These are phyloP conservation scores for Phascolomyces articulosus DNA, from an alignment of 371 early-diverging fungal genomes.

Conservation along the genomic window DNA sequence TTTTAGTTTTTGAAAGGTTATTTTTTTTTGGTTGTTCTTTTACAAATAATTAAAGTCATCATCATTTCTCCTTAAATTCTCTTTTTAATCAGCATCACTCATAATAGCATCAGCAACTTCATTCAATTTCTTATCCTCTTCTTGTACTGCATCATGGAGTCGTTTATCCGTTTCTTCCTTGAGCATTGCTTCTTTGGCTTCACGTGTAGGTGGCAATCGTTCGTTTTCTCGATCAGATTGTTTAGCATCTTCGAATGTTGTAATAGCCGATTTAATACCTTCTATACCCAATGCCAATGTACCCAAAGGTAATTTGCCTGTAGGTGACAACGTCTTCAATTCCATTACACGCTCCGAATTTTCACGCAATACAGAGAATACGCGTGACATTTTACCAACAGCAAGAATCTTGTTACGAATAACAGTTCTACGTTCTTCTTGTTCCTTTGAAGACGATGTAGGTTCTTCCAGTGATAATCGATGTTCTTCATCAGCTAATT, in stretches of 20 bases:
- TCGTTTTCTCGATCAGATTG: conserved; percentile 90
- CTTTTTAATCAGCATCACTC: conserved; percentile 36
- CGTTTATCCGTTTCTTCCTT: conserved; percentile 57
- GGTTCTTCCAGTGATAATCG: conserved; percentile 21
- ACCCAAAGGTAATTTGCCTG: conserved; percentile 80
- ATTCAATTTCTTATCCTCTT: conserved; percentile 44
- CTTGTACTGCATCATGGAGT: conserved; percentile 52
- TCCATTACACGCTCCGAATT: conserved; percentile 92
- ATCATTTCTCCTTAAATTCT: not conserved
- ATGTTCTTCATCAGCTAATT: conserved; percentile 59
- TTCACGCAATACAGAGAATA: conserved; percentile 87
- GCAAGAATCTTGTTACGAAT: conserved; percentile 93
- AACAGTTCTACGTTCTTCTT: conserved; percentile 69
- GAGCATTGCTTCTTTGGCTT: conserved; percentile 25
- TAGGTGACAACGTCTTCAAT: conserved; percentile 87
- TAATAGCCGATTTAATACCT: conserved; percentile 88
- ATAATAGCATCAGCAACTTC: conserved; percentile 52
- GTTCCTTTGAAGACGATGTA: conserved; percentile 33
- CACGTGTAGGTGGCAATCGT: conserved; percentile 78
- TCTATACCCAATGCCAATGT: conserved; percentile 89
- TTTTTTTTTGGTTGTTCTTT: conserved; percentile 8
- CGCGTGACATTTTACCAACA: conserved; percentile 87
- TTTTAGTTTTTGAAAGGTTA: not conserved
- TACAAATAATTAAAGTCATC: not conserved
- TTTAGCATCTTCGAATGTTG: conserved; percentile 91